A percentile compares a stretch with the other conserved stretches of the same genome.
Evolutionary conservation across 2,329 filamentous ascomycete genomes (phyloP).

Genomic region (Teratosphaeria epicoccoides): DNA sequence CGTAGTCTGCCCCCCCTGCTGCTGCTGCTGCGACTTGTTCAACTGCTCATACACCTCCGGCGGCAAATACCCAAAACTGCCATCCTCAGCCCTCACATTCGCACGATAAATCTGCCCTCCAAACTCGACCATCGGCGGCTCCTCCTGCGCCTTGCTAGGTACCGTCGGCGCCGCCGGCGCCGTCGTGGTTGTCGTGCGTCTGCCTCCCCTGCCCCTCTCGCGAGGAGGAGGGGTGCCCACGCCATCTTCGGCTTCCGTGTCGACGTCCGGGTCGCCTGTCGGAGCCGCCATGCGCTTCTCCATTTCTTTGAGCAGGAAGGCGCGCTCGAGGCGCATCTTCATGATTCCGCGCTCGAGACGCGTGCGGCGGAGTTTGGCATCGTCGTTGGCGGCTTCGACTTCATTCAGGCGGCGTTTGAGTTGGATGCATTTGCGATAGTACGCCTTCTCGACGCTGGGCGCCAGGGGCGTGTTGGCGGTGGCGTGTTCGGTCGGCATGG

Average conservation of each 20-base stretch:
- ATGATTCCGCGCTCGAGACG: slow-evolving; percentile 77
- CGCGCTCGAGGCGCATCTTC: slow-evolving; percentile 80
- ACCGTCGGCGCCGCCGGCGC: slow-evolving; percentile 24
- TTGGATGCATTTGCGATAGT: slow-evolving; percentile 92
- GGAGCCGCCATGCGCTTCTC: slow-evolving; percentile 4
- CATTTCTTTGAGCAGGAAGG: slow-evolving; percentile 43
- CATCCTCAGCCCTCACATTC: not conserved
- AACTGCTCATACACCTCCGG: not conserved
- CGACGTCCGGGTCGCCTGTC: not conserved
- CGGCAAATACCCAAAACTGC: not conserved
- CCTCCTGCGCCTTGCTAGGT: slow-evolving; percentile 23
- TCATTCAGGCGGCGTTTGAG: slow-evolving; percentile 84
- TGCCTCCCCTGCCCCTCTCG: not conserved
- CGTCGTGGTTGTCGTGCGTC: slow-evolving; percentile 32
- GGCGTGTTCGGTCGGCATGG: slow-evolving; percentile 4
- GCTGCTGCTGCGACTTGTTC: not conserved
- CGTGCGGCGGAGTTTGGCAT: slow-evolving; percentile 64
- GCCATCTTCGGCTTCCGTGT: not conserved
- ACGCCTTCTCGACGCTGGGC: slow-evolving; percentile 89
- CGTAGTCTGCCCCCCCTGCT: no score
- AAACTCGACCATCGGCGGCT: not conserved
- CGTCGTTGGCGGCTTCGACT: slow-evolving; percentile 84
- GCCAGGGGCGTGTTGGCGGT: slow-evolving; percentile 44
- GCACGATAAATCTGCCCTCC: not conserved
- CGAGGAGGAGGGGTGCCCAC: not conserved